Evolutionary conservation across 805 yeast species (phyloP).

Genomic region (Vanderwaltozyma polyspora): DNA sequence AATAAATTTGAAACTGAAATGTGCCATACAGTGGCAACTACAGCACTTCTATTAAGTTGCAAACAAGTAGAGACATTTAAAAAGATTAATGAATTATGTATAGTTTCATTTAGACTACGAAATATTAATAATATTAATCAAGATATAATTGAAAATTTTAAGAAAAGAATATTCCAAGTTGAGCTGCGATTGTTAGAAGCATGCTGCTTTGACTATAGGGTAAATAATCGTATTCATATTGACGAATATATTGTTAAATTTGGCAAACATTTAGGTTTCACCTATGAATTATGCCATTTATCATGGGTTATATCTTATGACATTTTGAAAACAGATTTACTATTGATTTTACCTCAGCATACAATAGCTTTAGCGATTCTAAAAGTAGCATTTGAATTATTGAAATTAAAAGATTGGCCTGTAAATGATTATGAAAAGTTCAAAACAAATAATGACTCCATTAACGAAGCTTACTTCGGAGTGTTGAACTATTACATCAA

Average conservation of each 20-base stretch:
- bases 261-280: conserved; percentile 38
- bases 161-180: conserved; percentile 43
- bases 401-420: conserved; percentile 9
- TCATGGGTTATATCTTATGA: conserved; percentile 78
- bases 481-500: conserved; percentile 52
- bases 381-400: conserved; percentile 45
- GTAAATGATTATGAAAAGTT: conserved; percentile 12
- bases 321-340: conserved; percentile 54
- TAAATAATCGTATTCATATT: conserved; percentile 35
- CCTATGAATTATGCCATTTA: conserved; percentile 38
- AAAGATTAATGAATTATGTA: conserved; percentile 50
- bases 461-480: conserved; percentile 43
- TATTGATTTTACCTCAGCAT: conserved; percentile 64
- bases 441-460: conserved; percentile 24
- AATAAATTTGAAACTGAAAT: conserved; percentile 45
- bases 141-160: conserved; percentile 40
- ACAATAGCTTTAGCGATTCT: conserved; percentile 60
- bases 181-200: conserved; percentile 71
- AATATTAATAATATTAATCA: conserved; percentile 12
- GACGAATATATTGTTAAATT: conserved; percentile 59
- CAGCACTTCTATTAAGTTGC: conserved; percentile 59
- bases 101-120: conserved; percentile 29
- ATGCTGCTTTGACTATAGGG: conserved; percentile 69
- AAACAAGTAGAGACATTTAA: conserved; percentile 81
- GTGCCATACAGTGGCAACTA: conserved; percentile 52